Base-by-base conservation (phyloP, 805 yeast species). In the Zygoascus ofunaensis region DNA sequence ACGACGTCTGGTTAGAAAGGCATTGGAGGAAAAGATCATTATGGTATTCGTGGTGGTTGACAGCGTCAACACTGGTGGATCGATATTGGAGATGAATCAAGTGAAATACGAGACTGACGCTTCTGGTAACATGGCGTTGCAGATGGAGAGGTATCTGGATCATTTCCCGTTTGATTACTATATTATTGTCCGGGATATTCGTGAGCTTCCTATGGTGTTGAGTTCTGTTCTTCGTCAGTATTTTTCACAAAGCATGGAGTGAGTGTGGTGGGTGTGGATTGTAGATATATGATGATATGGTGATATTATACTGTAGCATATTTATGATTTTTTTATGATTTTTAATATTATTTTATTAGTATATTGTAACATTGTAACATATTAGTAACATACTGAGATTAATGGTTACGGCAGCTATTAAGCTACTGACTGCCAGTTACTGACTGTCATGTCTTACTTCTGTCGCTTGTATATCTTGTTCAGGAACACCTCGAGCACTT, bases 91-190 rank as follows among this genome's bases (percentile, higher is more conserved):
- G 51, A 87, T 92, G 95, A 82, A 80, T 43, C 97, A 90, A 66
- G 98, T 89, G 23, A 78, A 73, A 48, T 92, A 89, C 56, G 57
- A 50, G 14, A 74, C 72, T n/a, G 71, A 47, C 40, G 44, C 80
- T 3, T 57, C 60, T 33, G 97, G 97, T 2, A 74, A 73, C 46
- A 72, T 78, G 77, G 74, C 75, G 37, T 68, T 94, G 50, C 73
- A 81, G 59, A 92, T 92, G 47, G 80, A 78, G 48, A 84, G 80
- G 54, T 92, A 92, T 58, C 73, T 92, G 62, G 96, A 90, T 55
- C 75, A 84, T 23, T 92, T 92, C 80, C 97, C 99, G 55, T 92
- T 92, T 64, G 97, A 92, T 60, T 92, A 83, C 61, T 92, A 90
- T 59, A 96, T 90, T 47, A 90, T 94, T 53, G 97, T 92, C 21